Percentiles rank a stretch among this genome's conserved stretches.
Conservation (phyloP, 2,329 filamentous ascomycete genomes). For the Diaporthe citrichinensis region DNA sequence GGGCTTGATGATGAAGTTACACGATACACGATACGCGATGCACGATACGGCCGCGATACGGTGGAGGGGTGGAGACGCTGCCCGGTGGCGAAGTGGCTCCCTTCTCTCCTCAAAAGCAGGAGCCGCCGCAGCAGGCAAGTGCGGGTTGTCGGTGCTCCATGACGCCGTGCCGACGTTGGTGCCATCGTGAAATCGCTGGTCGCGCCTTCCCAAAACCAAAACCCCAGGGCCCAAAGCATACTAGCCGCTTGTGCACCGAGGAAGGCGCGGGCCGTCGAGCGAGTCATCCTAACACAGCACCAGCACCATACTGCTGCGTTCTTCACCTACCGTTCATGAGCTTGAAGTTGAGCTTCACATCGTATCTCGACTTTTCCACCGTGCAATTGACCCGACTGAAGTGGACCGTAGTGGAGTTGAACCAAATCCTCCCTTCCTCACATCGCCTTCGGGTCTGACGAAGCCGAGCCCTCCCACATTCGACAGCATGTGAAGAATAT, state of each 20-base stretch:
- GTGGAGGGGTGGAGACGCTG: background rate
- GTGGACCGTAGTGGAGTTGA: background rate
- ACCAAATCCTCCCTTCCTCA: background rate
- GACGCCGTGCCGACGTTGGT: constrained; percentile 21
- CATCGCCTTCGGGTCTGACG: background rate
- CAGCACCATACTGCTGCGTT: background rate
- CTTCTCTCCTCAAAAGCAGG: background rate
- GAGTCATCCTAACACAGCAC: background rate
- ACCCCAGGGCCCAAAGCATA: background rate
- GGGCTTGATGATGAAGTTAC: constrained; percentile 17
- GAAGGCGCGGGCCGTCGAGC: background rate
- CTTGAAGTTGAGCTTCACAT: background rate
- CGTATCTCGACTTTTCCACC: background rate
- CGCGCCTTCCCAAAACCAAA: background rate
- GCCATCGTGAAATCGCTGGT: constrained; percentile 25
- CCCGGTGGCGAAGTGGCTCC: constrained; percentile 3
- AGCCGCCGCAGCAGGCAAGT: constrained; percentile 2
- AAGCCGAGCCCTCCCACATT: background rate
- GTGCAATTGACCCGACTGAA: background rate
- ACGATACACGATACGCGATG: background rate
- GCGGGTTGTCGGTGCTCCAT: constrained; percentile 20
- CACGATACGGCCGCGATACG: constrained; percentile 1
- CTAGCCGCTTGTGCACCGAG: background rate
- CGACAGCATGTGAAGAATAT: background rate
- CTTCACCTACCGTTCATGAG: background rate